These are phyloP conservation scores for Arabis hirsuta DNA, from an alignment of 345 rosid species.

Conservation along the genomic window DNA sequence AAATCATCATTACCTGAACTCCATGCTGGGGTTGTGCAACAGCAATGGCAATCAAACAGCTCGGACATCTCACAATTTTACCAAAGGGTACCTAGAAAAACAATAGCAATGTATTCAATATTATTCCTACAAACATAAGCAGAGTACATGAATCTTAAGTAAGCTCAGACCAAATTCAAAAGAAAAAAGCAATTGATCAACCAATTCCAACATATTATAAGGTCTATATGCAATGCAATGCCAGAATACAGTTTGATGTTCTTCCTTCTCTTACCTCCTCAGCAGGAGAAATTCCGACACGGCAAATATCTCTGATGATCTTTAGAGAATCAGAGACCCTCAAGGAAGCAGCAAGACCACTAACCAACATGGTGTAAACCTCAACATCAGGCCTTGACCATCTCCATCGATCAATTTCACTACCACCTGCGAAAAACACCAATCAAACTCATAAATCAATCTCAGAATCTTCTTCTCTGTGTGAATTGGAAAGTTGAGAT, in stretches of 20 bases:
- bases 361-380: constrained; percentile 64
- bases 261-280: constrained; percentile 64
- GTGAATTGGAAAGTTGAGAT: neutral
- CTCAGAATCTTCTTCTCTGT: neutral
- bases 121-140: constrained; percentile 7
- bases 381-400: constrained; percentile 91
- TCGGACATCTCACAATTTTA: constrained; percentile 89
- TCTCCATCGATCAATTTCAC: constrained; percentile 78
- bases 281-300: constrained; percentile 80
- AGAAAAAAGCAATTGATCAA: too few relatives aligned
- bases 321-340: constrained; percentile 86
- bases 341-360: constrained; percentile 70
- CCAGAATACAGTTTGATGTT: neutral
- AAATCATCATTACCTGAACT: constrained; percentile 60
- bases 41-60: constrained; percentile 74
- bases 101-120: constrained; percentile 6
- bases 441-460: constrained; percentile 6
- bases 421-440: constrained; percentile 46
- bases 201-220: too few relatives aligned
- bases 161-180: neutral
- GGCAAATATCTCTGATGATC: constrained; percentile 70
- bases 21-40: constrained; percentile 95
- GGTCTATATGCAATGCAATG: too few relatives aligned
- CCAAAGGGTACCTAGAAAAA: constrained; percentile 85
- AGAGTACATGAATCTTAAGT: neutral